phyloP scores from a whole-genome alignment of 306 rosid genomes.

The Cucurbita maxima region DNA sequence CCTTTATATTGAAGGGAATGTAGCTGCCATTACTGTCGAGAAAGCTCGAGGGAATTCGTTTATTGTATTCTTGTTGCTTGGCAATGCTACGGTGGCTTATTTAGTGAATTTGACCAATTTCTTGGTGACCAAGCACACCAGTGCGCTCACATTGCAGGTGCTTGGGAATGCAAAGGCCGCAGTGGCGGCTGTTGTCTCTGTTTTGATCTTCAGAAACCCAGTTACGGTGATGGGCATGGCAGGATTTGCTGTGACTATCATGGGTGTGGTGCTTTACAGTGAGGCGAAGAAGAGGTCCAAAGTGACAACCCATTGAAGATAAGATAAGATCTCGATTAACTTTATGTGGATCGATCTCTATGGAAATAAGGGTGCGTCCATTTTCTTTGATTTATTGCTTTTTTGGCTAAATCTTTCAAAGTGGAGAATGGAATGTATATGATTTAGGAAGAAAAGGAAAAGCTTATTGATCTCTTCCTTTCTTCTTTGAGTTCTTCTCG shows the following conservation, averaged over 20 bases:
- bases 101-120: conserved; percentile 53
- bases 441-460: not conserved
- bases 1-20: conserved; percentile 57
- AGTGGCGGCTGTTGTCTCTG: conserved; percentile 56
- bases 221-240: conserved; percentile 52
- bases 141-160: conserved; percentile 55
- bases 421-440: conserved; percentile 3
- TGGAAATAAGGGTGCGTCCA: not conserved
- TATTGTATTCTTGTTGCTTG: conserved; percentile 35
- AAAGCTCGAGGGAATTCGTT: conserved; percentile 34
- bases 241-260: conserved; percentile 41
- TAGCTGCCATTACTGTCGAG: conserved; percentile 21
- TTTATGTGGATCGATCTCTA: not conserved
- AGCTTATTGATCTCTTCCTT: not conserved
- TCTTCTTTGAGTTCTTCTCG: not conserved
- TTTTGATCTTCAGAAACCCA: conserved; percentile 52
- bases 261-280: conserved; percentile 68
- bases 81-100: conserved; percentile 64
- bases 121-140: conserved; percentile 53
- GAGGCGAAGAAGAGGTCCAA: conserved; percentile 66
- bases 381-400: conserved; percentile 1
- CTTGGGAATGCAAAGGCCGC: conserved; percentile 65
- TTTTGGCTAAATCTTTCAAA: not conserved
- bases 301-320: conserved; percentile 17
- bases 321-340: not conserved